These are phyloP conservation scores for Lactarius hatsudake DNA, from an alignment of 768 basidiomycete species.

Conservation along the genomic window DNA sequence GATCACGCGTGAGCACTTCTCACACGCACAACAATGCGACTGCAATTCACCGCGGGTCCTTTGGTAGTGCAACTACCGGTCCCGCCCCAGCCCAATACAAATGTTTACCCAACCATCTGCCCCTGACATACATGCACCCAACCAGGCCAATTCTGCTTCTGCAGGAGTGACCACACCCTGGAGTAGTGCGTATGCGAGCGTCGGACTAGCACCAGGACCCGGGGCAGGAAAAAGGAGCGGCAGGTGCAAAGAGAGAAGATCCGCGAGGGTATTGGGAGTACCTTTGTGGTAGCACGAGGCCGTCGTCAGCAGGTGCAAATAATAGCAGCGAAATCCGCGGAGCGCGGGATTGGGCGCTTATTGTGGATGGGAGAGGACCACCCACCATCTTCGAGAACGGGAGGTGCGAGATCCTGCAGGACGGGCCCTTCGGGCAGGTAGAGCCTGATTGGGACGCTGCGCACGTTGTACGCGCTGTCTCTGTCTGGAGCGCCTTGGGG, in stretches of 20 bases:
- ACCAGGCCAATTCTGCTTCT: slow-evolving; percentile 90
- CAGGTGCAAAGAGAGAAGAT: slow-evolving; percentile 67
- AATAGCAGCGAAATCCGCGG: slow-evolving; percentile 8
- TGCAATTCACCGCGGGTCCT: neutral
- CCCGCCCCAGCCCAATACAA: slow-evolving; percentile 56
- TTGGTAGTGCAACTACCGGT: slow-evolving; percentile 8
- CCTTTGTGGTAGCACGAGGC: slow-evolving; percentile 45
- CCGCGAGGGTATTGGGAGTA: slow-evolving; percentile 63
- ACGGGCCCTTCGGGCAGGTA: slow-evolving; percentile 91
- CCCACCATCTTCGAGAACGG: slow-evolving; percentile 74
- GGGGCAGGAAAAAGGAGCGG: slow-evolving; percentile 73
- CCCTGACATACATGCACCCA: slow-evolving; percentile 87
- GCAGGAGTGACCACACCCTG: slow-evolving; percentile 83
- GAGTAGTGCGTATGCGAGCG: slow-evolving; percentile 70
- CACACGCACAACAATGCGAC: neutral
- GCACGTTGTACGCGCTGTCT: slow-evolving; percentile 83
- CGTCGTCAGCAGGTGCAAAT: slow-evolving; percentile 23
- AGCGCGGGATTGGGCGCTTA: slow-evolving; percentile 8
- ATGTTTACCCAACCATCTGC: slow-evolving; percentile 96
- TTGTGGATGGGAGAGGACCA: slow-evolving; percentile 7
- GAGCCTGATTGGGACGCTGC: slow-evolving; percentile 85
- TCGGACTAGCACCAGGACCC: slow-evolving; percentile 24
- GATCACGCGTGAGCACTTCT: neutral
- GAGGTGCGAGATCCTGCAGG: slow-evolving; percentile 85
- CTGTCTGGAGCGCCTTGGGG: slow-evolving; percentile 51